Evolutionary conservation across 345 rosid genomes (phyloP).

Genomic region (Barbarea vulgaris): DNA sequence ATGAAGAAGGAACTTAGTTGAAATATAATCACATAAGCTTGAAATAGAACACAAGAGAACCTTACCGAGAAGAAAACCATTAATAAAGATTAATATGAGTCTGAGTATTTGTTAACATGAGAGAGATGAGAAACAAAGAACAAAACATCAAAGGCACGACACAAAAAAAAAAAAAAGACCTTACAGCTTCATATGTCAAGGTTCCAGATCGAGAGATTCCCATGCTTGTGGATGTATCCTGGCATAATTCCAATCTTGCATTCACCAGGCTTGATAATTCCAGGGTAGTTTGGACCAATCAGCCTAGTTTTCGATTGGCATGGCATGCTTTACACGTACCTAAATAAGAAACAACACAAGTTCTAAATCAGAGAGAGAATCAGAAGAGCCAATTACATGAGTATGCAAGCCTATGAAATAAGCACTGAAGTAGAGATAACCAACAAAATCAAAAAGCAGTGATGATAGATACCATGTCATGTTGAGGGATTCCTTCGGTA

Average conservation of each 20-base stretch:
- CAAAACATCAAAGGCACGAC: background rate
- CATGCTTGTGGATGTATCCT: conserved; percentile 97
- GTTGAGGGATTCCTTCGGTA: conserved; percentile 96
- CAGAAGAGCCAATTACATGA: background rate
- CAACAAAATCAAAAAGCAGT: background rate
- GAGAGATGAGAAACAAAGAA: background rate
- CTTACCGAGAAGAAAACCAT: too few species aligned
- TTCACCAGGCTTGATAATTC: conserved; percentile 95
- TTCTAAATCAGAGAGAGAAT: conserved; percentile 21
- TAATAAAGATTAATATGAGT: too few species aligned
- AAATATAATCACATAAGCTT: too few species aligned
- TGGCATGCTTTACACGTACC: conserved; percentile 94
- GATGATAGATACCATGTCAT: conserved; percentile 73
- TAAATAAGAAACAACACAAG: conserved; percentile 31
- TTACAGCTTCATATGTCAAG: conserved; percentile 97
- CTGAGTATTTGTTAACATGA: too few species aligned
- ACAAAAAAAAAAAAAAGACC: conserved; percentile 35
- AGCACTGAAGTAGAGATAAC: background rate
- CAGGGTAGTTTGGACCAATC: conserved; percentile 98
- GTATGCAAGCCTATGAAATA: conserved; percentile 14
- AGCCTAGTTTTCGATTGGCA: conserved; percentile 86
- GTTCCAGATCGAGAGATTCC: conserved; percentile 98
- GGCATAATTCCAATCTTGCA: conserved; percentile 98
- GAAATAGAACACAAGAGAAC: too few species aligned
- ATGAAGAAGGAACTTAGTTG: too few species aligned